Base-by-base conservation (phyloP, 805 yeast genomes). In the Citeromyces matritensis region DNA sequence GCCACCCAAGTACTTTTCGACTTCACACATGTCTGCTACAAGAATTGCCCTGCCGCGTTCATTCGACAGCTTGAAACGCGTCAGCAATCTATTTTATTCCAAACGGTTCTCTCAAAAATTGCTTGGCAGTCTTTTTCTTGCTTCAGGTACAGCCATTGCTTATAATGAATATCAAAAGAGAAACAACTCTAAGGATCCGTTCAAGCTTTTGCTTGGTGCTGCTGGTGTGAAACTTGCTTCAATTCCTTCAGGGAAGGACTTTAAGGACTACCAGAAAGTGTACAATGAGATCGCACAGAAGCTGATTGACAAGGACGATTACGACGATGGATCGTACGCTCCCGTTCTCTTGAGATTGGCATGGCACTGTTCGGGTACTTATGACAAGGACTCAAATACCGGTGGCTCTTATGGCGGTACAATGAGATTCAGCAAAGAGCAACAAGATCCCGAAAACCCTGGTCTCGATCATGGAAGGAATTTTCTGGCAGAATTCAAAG, bases 281-380 rank as follows among this genome's bases (percentile, higher is more conserved):
- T 88, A 73, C 56, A 75, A 71, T 57, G 91, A 73, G 40, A 83
- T 70, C 65, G 95, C 76, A 24, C 48, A 46, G 27, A 66, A 63
- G 49, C 48, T 80, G 15, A 59, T 63, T 39, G 81, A 73, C 29
- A 53, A 57, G 24, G 67, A 61, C 37, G 74, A 58, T 32, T 67
- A 61, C 46, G 81, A 73, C 42, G 27, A 73, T 45, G 80, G 80
- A 5, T 68, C 77, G 4, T 56, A 59, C 40, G 71, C 63, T 1
- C 73, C 71, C 24, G 42, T 63, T 9, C 38, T 65, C 9, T 55
- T 65, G 15, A 45, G 70, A 38, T 46, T 65, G 21, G 61, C 71
- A 25, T 65, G 71, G 71, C 70, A 65, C 38, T 51, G 58, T 29
- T 57, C 63, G 31, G 71, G 69, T 12, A 62, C 71, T 4, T 65